These are phyloP conservation scores for Kodamaea fungicola DNA, from an alignment of 1,139 yeast genomes.

Conservation along the genomic window DNA sequence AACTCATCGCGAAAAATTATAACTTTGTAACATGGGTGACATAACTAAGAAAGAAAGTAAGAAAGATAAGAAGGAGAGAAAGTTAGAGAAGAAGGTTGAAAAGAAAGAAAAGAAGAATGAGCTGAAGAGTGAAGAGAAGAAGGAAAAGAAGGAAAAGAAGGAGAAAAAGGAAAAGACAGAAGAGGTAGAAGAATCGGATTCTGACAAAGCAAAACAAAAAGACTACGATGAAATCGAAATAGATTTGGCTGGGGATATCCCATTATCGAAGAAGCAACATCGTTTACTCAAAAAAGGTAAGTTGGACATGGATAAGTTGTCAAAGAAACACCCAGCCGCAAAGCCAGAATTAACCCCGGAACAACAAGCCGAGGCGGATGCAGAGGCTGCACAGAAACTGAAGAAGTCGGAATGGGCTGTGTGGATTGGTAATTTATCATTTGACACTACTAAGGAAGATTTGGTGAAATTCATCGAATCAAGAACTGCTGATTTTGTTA, in stretches of 20 bases:
- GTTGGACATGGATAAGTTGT: constrained; percentile 55
- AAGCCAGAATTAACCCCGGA: constrained; percentile 33
- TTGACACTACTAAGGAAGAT: constrained; percentile 79
- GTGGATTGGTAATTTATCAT: constrained; percentile 93
- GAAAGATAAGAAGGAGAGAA: constrained; percentile 24
- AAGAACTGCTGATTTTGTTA: constrained; percentile 43
- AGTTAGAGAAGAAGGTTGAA: constrained; percentile 24
- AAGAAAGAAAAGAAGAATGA: constrained; percentile 17
- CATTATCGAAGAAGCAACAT: constrained; percentile 87
- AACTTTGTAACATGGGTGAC: constrained; percentile 5
- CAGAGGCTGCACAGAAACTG: constrained; percentile 22
- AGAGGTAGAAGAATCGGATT: constrained; percentile 14
- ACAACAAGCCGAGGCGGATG: constrained; percentile 22
- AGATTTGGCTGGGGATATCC: constrained; percentile 72
- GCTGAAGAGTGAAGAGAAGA: constrained; percentile 6
- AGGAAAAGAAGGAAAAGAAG: constrained; percentile 1
- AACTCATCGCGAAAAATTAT: constrained; percentile 6
- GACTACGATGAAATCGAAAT: constrained; percentile 66
- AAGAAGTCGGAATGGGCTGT: constrained; percentile 65
- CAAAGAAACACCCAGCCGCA: constrained; percentile 46
- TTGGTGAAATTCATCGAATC: constrained; percentile 59
- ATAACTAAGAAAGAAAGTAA: constrained; percentile 20
- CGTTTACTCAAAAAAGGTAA: constrained; percentile 83
- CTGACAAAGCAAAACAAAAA: constrained; percentile 4
- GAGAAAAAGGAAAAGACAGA: constrained; percentile 8